Percentiles rank a stretch among this genome's conserved stretches.
These are phyloP conservation scores for Chrysochromulina tobinii DNA, from an alignment of 78 protist species.

Conservation along the genomic window DNA sequence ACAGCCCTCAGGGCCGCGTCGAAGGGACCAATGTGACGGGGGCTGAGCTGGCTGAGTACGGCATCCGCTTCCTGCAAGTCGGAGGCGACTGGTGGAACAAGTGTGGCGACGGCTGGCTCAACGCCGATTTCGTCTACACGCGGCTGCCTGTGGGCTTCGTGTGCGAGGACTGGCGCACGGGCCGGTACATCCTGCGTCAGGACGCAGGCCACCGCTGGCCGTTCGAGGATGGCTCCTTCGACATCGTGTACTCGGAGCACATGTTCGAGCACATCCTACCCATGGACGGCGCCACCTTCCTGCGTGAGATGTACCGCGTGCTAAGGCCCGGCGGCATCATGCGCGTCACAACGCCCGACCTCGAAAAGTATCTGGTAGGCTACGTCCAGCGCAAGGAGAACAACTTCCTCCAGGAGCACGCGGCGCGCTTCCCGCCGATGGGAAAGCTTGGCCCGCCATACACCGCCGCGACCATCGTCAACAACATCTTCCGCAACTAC, in stretches of 20 bases:
- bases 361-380: not conserved
- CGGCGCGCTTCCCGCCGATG: constrained; percentile 3
- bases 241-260: constrained; percentile 4
- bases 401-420: not conserved
- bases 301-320: not conserved
- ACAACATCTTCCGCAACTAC: not conserved
- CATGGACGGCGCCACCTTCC: not conserved
- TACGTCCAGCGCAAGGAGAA: not conserved
- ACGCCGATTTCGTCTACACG: not conserved
- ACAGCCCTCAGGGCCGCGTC: too few relatives aligned
- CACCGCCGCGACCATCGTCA: not conserved
- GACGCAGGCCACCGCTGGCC: not conserved
- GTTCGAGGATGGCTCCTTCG: not conserved
- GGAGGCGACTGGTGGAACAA: constrained; percentile 22
- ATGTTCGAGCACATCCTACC: constrained; percentile 29
- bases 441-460: not conserved
- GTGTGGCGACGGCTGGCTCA: constrained; percentile 25
- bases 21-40: too few relatives aligned
- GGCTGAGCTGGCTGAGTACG: not conserved
- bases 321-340: not conserved
- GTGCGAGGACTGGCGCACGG: not conserved
- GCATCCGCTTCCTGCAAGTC: not conserved
- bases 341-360: not conserved
- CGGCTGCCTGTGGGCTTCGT: not conserved
- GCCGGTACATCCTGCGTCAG: not conserved